These are phyloP conservation scores for Candida saitoana DNA, from an alignment of 805 yeast genomes.

Conservation along the genomic window DNA sequence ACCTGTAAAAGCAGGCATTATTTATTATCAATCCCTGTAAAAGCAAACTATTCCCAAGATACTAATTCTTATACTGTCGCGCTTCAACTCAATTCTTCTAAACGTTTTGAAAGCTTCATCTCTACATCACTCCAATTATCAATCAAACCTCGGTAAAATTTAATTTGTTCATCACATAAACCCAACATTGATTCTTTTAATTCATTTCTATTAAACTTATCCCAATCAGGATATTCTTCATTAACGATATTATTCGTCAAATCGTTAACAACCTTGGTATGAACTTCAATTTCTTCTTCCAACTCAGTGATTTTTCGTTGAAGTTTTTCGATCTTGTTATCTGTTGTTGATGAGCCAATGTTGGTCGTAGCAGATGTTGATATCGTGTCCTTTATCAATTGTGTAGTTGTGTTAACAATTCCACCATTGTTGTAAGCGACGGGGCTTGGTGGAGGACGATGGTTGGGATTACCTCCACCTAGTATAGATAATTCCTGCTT, in stretches of 20 bases:
- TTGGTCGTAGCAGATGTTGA: conserved; percentile 44
- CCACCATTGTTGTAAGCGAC: conserved; percentile 23
- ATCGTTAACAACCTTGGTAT: conserved; percentile 43
- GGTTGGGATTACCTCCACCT: conserved; percentile 15
- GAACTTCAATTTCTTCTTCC: conserved; percentile 42
- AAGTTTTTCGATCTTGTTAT: conserved; percentile 41
- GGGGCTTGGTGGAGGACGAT: conserved; percentile 30
- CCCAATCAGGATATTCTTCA: conserved; percentile 63
- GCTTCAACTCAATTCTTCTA: conserved; percentile 16
- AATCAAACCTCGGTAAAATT: conserved; percentile 64
- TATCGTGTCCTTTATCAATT: conserved; percentile 46
- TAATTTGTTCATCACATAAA: conserved; percentile 73
- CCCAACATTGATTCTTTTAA: conserved; percentile 64
- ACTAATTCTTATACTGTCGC: neutral
- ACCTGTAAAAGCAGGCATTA: no score
- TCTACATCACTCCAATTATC: conserved; percentile 67
- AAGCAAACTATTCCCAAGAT: neutral
- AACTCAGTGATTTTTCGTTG: conserved; percentile 39
- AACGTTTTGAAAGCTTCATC: conserved; percentile 22
- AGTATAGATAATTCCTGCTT: conserved; percentile 51
- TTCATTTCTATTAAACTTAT: conserved; percentile 73
- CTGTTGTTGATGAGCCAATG: conserved; percentile 39
- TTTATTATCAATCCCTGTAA: no score
- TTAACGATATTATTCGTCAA: conserved; percentile 44
- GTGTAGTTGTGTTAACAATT: conserved; percentile 39